These are phyloP conservation scores for Cicer judaicum DNA, from an alignment of 306 rosid genomes.

Conservation along the genomic window DNA sequence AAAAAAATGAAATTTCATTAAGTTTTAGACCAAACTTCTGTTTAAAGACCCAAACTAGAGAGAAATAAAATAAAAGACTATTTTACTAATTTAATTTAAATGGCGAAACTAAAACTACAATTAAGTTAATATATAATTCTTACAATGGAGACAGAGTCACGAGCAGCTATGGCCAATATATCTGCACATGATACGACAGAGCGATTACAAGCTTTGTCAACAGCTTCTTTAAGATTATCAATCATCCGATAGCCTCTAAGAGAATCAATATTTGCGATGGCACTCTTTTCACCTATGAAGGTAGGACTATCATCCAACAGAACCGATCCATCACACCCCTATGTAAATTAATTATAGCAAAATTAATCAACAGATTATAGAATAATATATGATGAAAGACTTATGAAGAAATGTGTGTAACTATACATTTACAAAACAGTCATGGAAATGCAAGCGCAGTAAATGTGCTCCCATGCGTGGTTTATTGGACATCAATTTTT, in stretches of 20 bases:
- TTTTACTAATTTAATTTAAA: too few relatives aligned
- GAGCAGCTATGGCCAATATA: slow-evolving; percentile 56
- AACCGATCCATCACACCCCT: slow-evolving; percentile 82
- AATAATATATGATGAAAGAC: too few relatives aligned
- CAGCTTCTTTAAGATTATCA: slow-evolving; percentile 42
- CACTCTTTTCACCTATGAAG: slow-evolving; percentile 67
- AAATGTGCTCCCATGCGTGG: slow-evolving; percentile 38
- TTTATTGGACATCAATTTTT: slow-evolving; percentile 18
- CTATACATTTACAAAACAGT: slow-evolving; percentile 36
- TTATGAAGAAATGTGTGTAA: too few relatives aligned
- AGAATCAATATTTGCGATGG: slow-evolving; percentile 50
- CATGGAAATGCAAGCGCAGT: slow-evolving; percentile 40
- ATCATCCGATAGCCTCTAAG: slow-evolving; percentile 47
- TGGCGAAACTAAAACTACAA: too few relatives aligned
- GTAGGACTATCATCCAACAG: slow-evolving; percentile 54
- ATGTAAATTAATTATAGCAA: not conserved
- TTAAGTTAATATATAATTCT: not conserved
- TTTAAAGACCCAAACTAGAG: too few relatives aligned
- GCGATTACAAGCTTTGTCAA: slow-evolving; percentile 46
- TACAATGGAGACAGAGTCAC: slow-evolving; percentile 54
- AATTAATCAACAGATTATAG: too few relatives aligned
- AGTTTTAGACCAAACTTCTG: too few relatives aligned
- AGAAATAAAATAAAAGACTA: too few relatives aligned
- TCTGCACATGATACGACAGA: slow-evolving; percentile 58
- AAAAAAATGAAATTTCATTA: too few relatives aligned